These are phyloP conservation scores for Apiotrichum akiyoshidainum DNA, from an alignment of 1,284 basidiomycete genomes.

Conservation along the genomic window DNA sequence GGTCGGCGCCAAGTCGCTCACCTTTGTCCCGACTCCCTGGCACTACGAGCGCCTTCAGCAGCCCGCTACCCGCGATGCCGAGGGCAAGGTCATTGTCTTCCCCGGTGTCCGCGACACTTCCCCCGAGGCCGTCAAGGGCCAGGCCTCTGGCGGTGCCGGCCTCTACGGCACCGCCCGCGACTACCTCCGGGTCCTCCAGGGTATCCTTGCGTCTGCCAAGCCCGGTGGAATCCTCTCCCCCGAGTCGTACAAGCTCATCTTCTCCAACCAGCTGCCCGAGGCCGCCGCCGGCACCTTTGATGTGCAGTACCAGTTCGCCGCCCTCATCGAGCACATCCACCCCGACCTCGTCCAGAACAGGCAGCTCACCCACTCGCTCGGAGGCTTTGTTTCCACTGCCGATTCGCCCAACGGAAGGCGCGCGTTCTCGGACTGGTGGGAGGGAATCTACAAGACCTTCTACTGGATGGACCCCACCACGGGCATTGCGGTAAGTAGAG, in stretches of 20 bases:
- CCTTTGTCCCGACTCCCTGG: slow-evolving; percentile 31
- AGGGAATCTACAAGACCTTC: slow-evolving; percentile 32
- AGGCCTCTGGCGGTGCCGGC: slow-evolving; percentile 19
- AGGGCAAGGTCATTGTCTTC: slow-evolving; percentile 1
- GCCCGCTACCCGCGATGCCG: neutral
- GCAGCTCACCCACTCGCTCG: slow-evolving; percentile 15
- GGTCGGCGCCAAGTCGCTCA: slow-evolving; percentile 27
- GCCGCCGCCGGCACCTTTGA: neutral
- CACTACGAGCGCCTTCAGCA: slow-evolving; percentile 16
- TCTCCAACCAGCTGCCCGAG: slow-evolving; percentile 20
- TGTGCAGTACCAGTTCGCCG: slow-evolving; percentile 16
- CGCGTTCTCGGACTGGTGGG: slow-evolving; percentile 28
- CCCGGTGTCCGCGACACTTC: slow-evolving; percentile 9
- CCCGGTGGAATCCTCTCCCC: slow-evolving; percentile 22
- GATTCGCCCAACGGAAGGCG: slow-evolving; percentile 26
- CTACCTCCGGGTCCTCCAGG: slow-evolving; percentile 23
- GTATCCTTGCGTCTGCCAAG: slow-evolving; percentile 16
- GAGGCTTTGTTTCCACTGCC: slow-evolving; percentile 14
- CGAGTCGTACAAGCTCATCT: slow-evolving; percentile 26
- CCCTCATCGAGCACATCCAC: slow-evolving; percentile 11
- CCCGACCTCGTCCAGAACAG: neutral
- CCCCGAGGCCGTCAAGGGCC: neutral
- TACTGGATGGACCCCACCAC: slow-evolving; percentile 39
- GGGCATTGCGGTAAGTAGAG: slow-evolving; percentile 30
- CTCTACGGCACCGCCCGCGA: slow-evolving; percentile 20